A percentile compares a stretch with the other conserved stretches of the same genome.
Conservation (phyloP, 2,329 filamentous ascomycete species). For the Trichoderma asperellum region DNA sequence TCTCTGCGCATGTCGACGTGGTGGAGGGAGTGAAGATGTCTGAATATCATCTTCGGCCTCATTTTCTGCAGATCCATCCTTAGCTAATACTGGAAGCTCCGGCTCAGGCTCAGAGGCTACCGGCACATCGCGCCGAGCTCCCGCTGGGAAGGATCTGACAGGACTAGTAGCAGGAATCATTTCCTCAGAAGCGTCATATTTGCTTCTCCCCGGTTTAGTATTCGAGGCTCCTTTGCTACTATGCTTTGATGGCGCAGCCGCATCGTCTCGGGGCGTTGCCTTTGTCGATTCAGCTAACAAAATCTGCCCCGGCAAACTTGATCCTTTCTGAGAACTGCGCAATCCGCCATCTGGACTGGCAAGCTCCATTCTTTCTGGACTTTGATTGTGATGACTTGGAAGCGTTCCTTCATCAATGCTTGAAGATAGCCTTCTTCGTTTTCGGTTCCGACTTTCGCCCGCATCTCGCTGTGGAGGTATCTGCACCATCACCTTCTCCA, state of each 20-base stretch:
- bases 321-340: conserved; percentile 36
- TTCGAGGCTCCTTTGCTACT: conserved; percentile 24
- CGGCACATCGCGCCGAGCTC: conserved; percentile 30
- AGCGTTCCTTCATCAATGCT: conserved; percentile 6
- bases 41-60: conserved; percentile 29
- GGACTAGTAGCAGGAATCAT: conserved; percentile 48
- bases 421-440: conserved; percentile 35
- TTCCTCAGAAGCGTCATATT: conserved; percentile 39
- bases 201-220: conserved; percentile 30
- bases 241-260: conserved; percentile 21
- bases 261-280: conserved; percentile 39
- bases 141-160: conserved; percentile 38
- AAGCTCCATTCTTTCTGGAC: neutral
- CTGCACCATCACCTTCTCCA: conserved; percentile 48
- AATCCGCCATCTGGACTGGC: conserved; percentile 22
- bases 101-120: conserved; percentile 42
- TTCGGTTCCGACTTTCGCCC: conserved; percentile 35
- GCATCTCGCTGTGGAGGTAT: conserved; percentile 34
- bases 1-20: conserved; percentile 21
- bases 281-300: conserved; percentile 40
- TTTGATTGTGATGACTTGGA: neutral
- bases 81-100: conserved; percentile 42
- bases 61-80: conserved; percentile 31
- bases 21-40: conserved; percentile 16
- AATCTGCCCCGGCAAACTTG: conserved; percentile 35